Percentiles rank a stretch among this genome's conserved stretches.
Evolutionary conservation across 164 flowering plant genomes (phyloP).

Genomic region (Liriodendron chinense): DNA sequence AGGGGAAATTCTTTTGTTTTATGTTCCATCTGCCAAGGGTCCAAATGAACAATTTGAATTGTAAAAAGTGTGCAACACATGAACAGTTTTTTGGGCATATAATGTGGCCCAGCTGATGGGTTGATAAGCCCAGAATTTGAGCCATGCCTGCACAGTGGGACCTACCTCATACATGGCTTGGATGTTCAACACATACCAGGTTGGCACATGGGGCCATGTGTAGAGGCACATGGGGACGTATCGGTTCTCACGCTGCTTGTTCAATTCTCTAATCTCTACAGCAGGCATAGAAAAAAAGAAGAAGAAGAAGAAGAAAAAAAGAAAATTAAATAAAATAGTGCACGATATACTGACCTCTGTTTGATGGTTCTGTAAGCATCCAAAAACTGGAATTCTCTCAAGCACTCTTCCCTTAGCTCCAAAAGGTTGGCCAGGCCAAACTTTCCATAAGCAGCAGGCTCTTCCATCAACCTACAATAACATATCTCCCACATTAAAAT

Average conservation of each 20-base stretch:
- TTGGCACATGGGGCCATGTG: not conserved
- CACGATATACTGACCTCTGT: constrained; percentile 57
- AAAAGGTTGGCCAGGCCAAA: constrained; percentile 92
- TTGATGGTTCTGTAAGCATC: constrained; percentile 95
- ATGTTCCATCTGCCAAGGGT: too few relatives aligned
- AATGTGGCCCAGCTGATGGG: not conserved
- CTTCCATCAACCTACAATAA: constrained; percentile 87
- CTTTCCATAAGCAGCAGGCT: constrained; percentile 99
- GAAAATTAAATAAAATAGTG: not conserved
- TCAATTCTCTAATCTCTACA: constrained; percentile 2
- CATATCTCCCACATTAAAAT: not conserved
- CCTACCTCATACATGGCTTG: not conserved
- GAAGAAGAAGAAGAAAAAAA: not conserved
- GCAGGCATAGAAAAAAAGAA: not conserved
- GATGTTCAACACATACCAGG: not conserved
- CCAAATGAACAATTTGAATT: too few relatives aligned
- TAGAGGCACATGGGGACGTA: not conserved
- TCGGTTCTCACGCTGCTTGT: not conserved
- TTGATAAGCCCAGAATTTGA: not conserved
- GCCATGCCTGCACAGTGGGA: not conserved
- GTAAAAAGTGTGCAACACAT: too few relatives aligned
- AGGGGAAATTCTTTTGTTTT: too few relatives aligned
- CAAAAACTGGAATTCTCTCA: constrained; percentile 90
- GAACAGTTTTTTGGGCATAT: not conserved
- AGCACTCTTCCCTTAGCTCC: constrained; percentile 97